Base-by-base conservation (phyloP, 345 rosid genomes). In the Arabis alpina region DNA sequence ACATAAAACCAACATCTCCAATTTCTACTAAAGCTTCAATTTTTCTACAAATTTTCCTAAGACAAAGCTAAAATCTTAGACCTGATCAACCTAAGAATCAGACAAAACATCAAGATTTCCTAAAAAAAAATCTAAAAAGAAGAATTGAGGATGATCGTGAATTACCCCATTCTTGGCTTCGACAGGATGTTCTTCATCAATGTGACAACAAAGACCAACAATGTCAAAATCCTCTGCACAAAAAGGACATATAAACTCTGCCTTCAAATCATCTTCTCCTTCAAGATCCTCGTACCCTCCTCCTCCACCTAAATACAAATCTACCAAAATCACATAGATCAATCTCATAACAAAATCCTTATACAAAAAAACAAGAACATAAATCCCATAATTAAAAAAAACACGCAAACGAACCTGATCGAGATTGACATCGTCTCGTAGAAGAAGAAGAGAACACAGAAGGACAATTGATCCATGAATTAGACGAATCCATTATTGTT, bases 111-210 rank as follows among this genome's bases (percentile, higher is more conserved):
- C 37, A 1, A 36, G 23, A 23, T 8, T 13, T 19, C 19, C 12
- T 24, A 54, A 45, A 19, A 34, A 6, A 16, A 30, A 9, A 39
- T n/a, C n/a, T n/a, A n/a, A 32, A 27, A 32, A 23, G 13, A 15
- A 43, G 15, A 28, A 34, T 41, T 11, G 62, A 12, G 40, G 52
- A 15, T 49, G 52, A 55, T 65, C 12, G 39, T 52, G 8, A 6
- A 51, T 76, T 86, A 87, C 98, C 93, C 98, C 98, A 30, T 82
- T 83, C 66, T 82, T 86, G 39, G 84, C 87, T 71, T 89, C 97
- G n/a, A 83, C 75, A 2, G 98, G 96, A 82, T 92, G 98, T 51
- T 87, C 93, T 70, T 92, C 98, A 19, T 89, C 98, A 66, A 87
- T 78, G 71, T 92, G 96, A 71, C 93, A 92, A 82, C 85, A 92